A percentile compares a stretch with the other conserved stretches of the same genome.
Conservation (phyloP, 345 rosid genomes). For the Populus euphratica region DNA sequence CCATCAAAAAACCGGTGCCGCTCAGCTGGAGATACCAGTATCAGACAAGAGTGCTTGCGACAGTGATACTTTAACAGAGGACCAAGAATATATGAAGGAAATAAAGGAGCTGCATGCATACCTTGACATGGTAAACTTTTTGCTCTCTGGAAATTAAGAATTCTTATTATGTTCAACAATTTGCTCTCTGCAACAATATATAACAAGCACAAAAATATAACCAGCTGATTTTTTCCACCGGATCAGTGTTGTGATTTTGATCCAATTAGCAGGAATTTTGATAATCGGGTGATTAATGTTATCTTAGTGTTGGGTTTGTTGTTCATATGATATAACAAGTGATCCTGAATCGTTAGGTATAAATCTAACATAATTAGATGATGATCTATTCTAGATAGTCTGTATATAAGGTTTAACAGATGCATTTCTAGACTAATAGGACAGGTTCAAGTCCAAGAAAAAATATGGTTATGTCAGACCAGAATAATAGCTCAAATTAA, state of each 20-base stretch:
- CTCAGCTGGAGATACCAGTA: not conserved
- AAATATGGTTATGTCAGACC: too few species aligned
- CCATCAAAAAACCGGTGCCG: not conserved
- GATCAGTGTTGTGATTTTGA: not conserved
- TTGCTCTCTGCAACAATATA: not conserved
- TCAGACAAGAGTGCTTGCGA: not conserved
- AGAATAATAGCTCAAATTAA: too few species aligned
- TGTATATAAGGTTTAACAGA: too few species aligned
- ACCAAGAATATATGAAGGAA: constrained; percentile 13
- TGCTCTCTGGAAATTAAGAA: not conserved
- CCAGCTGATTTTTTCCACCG: too few species aligned
- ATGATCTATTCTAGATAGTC: too few species aligned
- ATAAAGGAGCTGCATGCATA: constrained; percentile 32
- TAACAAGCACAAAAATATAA: not conserved
- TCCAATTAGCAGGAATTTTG: not conserved
- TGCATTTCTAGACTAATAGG: too few species aligned
- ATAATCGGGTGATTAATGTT: not conserved
- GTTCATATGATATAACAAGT: not conserved
- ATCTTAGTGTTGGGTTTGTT: not conserved
- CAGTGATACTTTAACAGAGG: not conserved
- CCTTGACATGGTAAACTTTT: constrained; percentile 30
- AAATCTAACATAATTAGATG: too few species aligned
- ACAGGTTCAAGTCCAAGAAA: too few species aligned
- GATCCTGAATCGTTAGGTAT: too few species aligned
- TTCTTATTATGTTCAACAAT: not conserved